Evolutionary conservation across 2,329 filamentous ascomycete species (phyloP).

Genomic region (Sporothrix protearum): DNA sequence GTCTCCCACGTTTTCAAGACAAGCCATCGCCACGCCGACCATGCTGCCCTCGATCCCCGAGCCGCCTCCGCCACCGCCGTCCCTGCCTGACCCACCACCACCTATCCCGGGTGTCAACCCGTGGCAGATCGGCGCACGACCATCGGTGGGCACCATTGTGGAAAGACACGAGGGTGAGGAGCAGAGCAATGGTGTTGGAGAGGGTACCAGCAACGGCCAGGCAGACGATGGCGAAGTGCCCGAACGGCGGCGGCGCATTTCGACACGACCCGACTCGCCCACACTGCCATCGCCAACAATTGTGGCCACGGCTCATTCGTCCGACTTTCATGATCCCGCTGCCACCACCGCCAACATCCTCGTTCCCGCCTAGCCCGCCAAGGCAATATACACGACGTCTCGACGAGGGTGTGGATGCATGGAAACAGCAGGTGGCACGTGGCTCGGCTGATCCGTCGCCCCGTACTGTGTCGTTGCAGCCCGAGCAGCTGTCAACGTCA

Average conservation of each 20-base stretch:
- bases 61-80: conserved; percentile 1
- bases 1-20: conserved; percentile 1
- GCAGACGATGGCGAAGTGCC: background rate
- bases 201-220: background rate
- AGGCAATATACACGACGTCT: conserved; percentile 3
- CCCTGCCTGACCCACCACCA: conserved; percentile 21
- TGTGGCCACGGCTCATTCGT: background rate
- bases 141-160: conserved; percentile 24
- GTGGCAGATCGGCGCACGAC: conserved; percentile 28
- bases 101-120: conserved; percentile 26
- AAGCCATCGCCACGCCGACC: background rate
- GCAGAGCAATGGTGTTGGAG: background rate
- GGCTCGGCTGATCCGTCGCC: conserved; percentile 6
- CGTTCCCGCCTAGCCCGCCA: background rate
- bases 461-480: background rate
- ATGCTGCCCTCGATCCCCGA: conserved; percentile 17
- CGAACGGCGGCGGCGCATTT: conserved; percentile 26
- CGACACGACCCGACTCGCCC: conserved; percentile 28
- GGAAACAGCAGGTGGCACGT: conserved; percentile 6
- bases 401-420: conserved; percentile 23
- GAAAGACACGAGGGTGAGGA: conserved; percentile 23
- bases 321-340: background rate
- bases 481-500: background rate
- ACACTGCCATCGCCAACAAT: conserved; percentile 25
- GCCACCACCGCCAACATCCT: conserved; percentile 8